Base-by-base conservation (phyloP, 2,329 filamentous ascomycete genomes). In the Alternaria longipes region DNA sequence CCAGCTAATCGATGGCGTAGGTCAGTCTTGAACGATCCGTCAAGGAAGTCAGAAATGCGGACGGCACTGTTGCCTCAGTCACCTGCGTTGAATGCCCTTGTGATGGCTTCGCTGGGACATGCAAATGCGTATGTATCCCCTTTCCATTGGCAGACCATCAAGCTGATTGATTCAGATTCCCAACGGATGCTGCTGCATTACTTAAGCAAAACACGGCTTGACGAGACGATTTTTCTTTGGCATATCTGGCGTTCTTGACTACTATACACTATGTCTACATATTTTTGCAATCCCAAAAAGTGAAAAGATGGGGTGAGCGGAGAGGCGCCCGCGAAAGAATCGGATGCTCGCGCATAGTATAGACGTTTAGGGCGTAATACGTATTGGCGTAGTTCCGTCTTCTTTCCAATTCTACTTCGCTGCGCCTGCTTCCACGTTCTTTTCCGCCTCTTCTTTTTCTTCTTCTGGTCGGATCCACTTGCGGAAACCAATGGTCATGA, bases 391-490 rank as follows among this genome's bases (percentile, higher is more conserved):
- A 2, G 11, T 11, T 8, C n/a, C 30, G 4, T 16, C 12, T 34
- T 36, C 24, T 28, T 14, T 38, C 32, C 47, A n/a, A 44, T 26
- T n/a, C 8, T 59, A 64, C 24, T 46, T 64, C 3, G 30, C 44
- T 14, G 60, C 45, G 5, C 55, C 54, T 30, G 45, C 46, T 50
- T 64, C 66, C 16, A 62, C 57, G n/a, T 50, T 52, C 62, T 72
- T 73, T 32, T 74, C 72, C 8, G 59, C 60, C 16, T 71, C 66
- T 36, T 74, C 73, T 38, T 56, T 80, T 73, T 87, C 84, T 68
- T 89, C 87, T 24, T 88, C 85, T 0, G 84, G 85, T 59, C 87
- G 71, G 14, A 82, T 76, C 80, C 81, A 83, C 60, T 66, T 73
- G 18, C 80, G 71, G 60, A 83, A 82, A 1, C 72, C 61, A n/a